These are phyloP conservation scores for Parathielavia hyrcaniae DNA, from an alignment of 495 filamentous ascomycete species.

Conservation along the genomic window DNA sequence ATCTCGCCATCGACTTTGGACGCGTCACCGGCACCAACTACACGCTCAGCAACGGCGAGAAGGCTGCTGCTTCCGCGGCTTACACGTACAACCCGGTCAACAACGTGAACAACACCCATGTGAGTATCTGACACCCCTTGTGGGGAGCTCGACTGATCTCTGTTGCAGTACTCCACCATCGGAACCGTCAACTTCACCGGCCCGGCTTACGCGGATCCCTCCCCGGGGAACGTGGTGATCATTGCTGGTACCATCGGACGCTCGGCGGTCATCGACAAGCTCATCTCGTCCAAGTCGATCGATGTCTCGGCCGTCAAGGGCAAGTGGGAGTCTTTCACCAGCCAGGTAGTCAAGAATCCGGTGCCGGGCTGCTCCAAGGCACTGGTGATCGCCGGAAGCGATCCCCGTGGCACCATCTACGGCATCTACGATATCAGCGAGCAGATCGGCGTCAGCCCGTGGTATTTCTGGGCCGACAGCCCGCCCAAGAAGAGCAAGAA, in stretches of 20 bases:
- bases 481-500: conserved; percentile 47
- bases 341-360: conserved; percentile 53
- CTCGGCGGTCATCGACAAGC: conserved; percentile 52
- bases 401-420: conserved; percentile 64
- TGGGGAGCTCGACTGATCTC: background rate
- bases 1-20: conserved; percentile 65
- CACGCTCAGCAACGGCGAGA: conserved; percentile 46
- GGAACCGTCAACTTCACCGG: conserved; percentile 41
- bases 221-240: conserved; percentile 48
- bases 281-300: conserved; percentile 50
- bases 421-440: conserved; percentile 69
- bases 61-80: conserved; percentile 28
- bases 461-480: conserved; percentile 72
- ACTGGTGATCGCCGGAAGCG: conserved; percentile 62
- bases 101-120: conserved; percentile 43
- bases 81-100: conserved; percentile 43
- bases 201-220: conserved; percentile 41
- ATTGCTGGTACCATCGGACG: conserved; percentile 65
- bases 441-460: conserved; percentile 71
- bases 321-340: conserved; percentile 66
- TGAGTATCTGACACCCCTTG: conserved; percentile 22
- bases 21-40: conserved; percentile 59
- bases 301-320: conserved; percentile 50
- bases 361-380: conserved; percentile 52
- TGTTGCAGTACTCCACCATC: conserved; percentile 39